These are phyloP conservation scores for Fistulinella prunicolor DNA, from an alignment of 768 basidiomycete species.

Conservation along the genomic window DNA sequence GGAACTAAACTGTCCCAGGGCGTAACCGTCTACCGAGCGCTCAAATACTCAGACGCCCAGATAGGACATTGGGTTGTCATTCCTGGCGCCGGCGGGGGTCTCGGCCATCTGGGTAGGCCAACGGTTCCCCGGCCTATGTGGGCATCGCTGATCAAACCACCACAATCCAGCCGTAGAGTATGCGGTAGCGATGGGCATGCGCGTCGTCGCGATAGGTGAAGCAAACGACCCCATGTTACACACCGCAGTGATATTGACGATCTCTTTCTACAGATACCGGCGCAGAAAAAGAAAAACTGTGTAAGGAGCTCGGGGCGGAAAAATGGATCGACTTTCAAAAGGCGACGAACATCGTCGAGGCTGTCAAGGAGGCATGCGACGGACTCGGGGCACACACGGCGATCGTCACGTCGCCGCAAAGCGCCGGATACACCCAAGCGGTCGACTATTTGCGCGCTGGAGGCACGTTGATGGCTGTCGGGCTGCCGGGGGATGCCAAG, in stretches of 20 bases:
- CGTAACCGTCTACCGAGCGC: constrained; percentile 81
- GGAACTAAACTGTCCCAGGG: constrained; percentile 43
- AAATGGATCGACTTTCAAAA: constrained; percentile 77
- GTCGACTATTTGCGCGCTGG: constrained; percentile 72
- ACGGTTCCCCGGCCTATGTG: background rate
- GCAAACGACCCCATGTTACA: background rate
- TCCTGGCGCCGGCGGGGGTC: constrained; percentile 77
- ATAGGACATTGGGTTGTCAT: constrained; percentile 76
- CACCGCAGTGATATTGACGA: no score
- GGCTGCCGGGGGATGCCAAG: constrained; percentile 60
- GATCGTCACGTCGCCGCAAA: constrained; percentile 54
- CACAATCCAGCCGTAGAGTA: constrained; percentile 65
- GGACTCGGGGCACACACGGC: constrained; percentile 74
- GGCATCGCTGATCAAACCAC: background rate
- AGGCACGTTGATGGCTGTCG: constrained; percentile 76
- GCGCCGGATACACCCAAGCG: constrained; percentile 49
- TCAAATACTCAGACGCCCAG: constrained; percentile 65
- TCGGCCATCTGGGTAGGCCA: constrained; percentile 68
- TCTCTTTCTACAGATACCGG: constrained; percentile 54
- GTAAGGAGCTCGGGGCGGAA: constrained; percentile 63
- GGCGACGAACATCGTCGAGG: constrained; percentile 60
- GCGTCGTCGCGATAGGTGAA: constrained; percentile 71
- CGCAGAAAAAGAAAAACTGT: constrained; percentile 64
- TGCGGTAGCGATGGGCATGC: constrained; percentile 71
- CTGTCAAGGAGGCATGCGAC: constrained; percentile 58